Percentiles rank a stretch among this genome's conserved stretches.
Evolutionary conservation across 2,329 filamentous ascomycete genomes (phyloP).

Genomic region (Colletotrichum brevisporum): DNA sequence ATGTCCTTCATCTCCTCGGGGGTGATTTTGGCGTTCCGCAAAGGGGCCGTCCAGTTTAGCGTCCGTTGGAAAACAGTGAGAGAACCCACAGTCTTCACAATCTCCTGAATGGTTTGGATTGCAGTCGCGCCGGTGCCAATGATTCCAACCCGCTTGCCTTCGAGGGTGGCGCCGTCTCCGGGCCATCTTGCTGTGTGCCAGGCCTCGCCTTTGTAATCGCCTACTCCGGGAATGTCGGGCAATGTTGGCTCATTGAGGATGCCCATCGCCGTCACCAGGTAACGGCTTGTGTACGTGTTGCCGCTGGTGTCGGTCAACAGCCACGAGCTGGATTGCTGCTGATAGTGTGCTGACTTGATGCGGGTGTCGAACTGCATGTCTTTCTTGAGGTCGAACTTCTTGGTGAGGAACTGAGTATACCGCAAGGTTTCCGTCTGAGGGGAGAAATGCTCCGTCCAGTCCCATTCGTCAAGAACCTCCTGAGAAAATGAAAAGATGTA

Average conservation of each 20-base stretch:
- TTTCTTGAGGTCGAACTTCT: conserved; percentile 15
- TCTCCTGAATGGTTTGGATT: conserved; percentile 49
- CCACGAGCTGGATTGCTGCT: conserved; percentile 4
- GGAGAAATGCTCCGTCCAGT: conserved; percentile 29
- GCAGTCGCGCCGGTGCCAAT: conserved; percentile 51
- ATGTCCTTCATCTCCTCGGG: conserved; percentile 58
- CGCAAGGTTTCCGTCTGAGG: conserved; percentile 21
- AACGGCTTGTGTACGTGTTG: conserved; percentile 13
- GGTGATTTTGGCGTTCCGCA: conserved; percentile 52
- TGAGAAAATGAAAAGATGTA: conserved; percentile 26
- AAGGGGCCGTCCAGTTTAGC: conserved; percentile 55
- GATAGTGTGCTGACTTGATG: conserved; percentile 7
- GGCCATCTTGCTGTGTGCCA: conserved; percentile 44
- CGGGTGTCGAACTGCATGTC: conserved; percentile 14
- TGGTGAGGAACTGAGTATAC: conserved; percentile 12
- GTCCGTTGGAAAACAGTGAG: conserved; percentile 50
- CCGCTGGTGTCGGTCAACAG: conserved; percentile 16
- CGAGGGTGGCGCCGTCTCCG: conserved; percentile 29
- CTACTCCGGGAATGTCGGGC: conserved; percentile 48
- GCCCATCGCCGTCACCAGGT: conserved; percentile 26
- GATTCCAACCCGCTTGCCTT: conserved; percentile 47
- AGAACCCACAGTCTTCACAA: conserved; percentile 48
- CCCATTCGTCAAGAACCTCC: conserved; percentile 25
- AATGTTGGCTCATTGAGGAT: conserved; percentile 50
- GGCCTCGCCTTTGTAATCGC: conserved; percentile 39